A percentile compares a stretch with the other conserved stretches of the same genome.
These are phyloP conservation scores for Leccinum truebloodii DNA, from an alignment of 768 basidiomycete species.

Conservation along the genomic window DNA sequence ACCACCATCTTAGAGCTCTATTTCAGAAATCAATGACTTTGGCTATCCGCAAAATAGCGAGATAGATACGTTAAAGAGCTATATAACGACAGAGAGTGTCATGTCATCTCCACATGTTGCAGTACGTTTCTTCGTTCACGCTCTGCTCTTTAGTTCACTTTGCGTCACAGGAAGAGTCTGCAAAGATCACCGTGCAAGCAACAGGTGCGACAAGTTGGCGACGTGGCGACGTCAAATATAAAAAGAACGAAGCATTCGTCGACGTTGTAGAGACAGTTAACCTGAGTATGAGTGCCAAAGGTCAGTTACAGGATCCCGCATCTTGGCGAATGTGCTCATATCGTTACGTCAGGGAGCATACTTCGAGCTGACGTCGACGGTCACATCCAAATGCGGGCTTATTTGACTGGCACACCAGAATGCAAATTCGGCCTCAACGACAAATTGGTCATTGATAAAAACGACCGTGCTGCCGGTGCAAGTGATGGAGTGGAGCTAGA, in stretches of 20 bases:
- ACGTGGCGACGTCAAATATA: conserved; percentile 93
- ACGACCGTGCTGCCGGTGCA: conserved; percentile 50
- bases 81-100: conserved; percentile 97
- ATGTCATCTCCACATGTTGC: conserved; percentile 83
- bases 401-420: conserved; percentile 94
- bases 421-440: conserved; percentile 99
- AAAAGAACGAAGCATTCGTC: conserved; percentile 99
- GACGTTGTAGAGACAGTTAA: conserved; percentile 98
- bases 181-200: conserved; percentile 95
- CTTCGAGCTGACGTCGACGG: conserved; percentile 98
- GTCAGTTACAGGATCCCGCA: conserved; percentile 28
- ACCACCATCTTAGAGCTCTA: conserved; percentile 7
- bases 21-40: conserved; percentile 92
- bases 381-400: conserved; percentile 97
- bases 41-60: conserved; percentile 99
- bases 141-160: conserved; percentile 4
- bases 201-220: conserved; percentile 98
- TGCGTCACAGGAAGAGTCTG: conserved; percentile 81
- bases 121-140: conserved; percentile 43
- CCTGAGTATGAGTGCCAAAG: conserved; percentile 95
- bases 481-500: conserved; percentile 90
- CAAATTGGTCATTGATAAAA: conserved; percentile 94
- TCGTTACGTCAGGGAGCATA: conserved; percentile 61
- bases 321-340: conserved; percentile 3
- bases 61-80: conserved; percentile 94